phyloP scores from a whole-genome alignment of 768 basidiomycete genomes.

The Trametes coccinea region DNA sequence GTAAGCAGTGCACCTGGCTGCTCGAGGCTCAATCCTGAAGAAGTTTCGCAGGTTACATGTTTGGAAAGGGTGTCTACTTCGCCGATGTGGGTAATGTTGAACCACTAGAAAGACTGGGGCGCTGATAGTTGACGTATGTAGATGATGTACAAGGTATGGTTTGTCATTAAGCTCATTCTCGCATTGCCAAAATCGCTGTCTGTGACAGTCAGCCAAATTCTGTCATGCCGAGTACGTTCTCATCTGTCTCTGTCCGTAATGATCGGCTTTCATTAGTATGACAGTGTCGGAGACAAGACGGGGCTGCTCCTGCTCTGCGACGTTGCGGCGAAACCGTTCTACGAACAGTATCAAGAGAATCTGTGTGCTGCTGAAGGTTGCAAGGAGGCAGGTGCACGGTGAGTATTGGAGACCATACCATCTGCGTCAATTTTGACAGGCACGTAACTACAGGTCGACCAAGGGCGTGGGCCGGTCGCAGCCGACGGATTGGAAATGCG shows the following conservation, averaged over 20 bases:
- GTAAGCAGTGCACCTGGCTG: constrained; percentile 21
- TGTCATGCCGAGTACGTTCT: constrained; percentile 48
- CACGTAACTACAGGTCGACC: constrained; percentile 36
- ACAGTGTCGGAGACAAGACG: constrained; percentile 49
- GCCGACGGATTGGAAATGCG: constrained; percentile 60
- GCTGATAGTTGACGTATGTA: constrained; percentile 21
- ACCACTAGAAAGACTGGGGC: no score
- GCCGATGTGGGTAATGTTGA: constrained; percentile 47
- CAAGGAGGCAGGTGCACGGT: constrained; percentile 42
- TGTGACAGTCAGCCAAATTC: constrained; percentile 53
- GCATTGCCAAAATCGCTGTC: background rate
- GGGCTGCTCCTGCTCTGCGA: constrained; percentile 64
- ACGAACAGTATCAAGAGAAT: constrained; percentile 46
- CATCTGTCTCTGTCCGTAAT: background rate
- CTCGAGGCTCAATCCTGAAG: background rate
- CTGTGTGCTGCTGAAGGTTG: constrained; percentile 53
- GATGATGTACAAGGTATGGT: constrained; percentile 62
- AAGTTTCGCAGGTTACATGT: constrained; percentile 48
- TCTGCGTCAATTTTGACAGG: background rate
- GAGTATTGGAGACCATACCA: background rate
- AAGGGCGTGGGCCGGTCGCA: constrained; percentile 55
- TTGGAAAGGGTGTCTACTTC: constrained; percentile 67
- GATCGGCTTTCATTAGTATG: background rate
- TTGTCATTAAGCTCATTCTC: background rate
- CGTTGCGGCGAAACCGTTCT: constrained; percentile 56